phyloP scores from a whole-genome alignment of 257 asterid genomes.

The Solanum ahanhuiri region DNA sequence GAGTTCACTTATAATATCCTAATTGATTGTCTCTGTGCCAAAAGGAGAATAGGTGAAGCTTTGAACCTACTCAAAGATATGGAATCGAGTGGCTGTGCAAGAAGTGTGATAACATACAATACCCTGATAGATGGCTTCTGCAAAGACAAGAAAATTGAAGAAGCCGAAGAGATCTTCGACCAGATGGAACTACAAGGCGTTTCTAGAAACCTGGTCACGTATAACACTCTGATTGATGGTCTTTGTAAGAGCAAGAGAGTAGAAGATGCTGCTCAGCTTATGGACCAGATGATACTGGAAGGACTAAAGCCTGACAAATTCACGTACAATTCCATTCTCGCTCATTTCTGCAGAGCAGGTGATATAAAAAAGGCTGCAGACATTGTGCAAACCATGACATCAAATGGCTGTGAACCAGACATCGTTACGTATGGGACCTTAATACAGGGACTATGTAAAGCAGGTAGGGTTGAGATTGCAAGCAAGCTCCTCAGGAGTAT shows the following conservation, averaged over 20 bases:
- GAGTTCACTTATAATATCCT: constrained; percentile 83
- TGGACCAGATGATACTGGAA: constrained; percentile 91
- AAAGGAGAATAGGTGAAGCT: constrained; percentile 64
- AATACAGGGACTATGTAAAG: constrained; percentile 80
- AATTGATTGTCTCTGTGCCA: constrained; percentile 57
- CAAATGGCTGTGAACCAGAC: constrained; percentile 81
- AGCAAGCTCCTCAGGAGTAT: constrained; percentile 58
- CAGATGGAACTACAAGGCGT: constrained; percentile 82
- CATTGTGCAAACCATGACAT: constrained; percentile 62
- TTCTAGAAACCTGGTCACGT: constrained; percentile 61
- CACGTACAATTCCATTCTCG: constrained; percentile 67
- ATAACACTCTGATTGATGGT: constrained; percentile 83
- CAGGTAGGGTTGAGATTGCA: constrained; percentile 65
- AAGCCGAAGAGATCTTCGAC: constrained; percentile 85
- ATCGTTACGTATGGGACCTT: constrained; percentile 71
- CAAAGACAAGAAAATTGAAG: constrained; percentile 61
- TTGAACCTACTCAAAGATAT: constrained; percentile 59
- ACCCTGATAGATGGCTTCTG: constrained; percentile 75
- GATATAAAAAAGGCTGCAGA: constrained; percentile 87
- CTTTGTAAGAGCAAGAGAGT: constrained; percentile 63
- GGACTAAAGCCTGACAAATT: constrained; percentile 71
- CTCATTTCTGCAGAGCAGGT: constrained; percentile 72
- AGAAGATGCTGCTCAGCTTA: constrained; percentile 81
- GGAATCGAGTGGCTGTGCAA: constrained; percentile 73
- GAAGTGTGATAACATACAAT: constrained; percentile 65